These are phyloP conservation scores for Pythium rishiriense DNA, from an alignment of 352 stramenopile genomes.

Conservation along the genomic window DNA sequence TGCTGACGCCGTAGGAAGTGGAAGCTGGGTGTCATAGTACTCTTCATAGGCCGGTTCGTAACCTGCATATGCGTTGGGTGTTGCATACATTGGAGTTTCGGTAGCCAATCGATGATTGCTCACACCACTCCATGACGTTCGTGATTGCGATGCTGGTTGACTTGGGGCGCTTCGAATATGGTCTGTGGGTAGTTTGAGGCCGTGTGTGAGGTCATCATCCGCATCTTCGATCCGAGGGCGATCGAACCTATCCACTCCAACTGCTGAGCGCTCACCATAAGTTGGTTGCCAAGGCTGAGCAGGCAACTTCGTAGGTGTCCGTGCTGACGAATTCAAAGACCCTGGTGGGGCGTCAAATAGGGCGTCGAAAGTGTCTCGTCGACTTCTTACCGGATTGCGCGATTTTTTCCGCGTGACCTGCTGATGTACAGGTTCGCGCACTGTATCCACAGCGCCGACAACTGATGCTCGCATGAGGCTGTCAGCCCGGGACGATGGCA, in stretches of 20 bases:
- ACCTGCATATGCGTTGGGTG: not conserved
- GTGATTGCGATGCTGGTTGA: not conserved
- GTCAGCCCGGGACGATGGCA: conserved; percentile 20
- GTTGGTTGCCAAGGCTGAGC: conserved; percentile 5
- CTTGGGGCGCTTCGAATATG: not conserved
- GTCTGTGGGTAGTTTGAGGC: conserved; percentile 2
- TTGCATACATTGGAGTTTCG: conserved; percentile 7
- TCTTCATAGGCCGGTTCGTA: not conserved
- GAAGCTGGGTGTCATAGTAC: not conserved
- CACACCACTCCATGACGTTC: conserved; percentile 21
- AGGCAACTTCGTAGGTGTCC: not conserved
- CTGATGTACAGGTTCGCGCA: not conserved
- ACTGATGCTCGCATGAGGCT: conserved; percentile 17
- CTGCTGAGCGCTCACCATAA: conserved; percentile 12
- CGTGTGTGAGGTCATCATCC: conserved; percentile 22
- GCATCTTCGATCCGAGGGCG: conserved; percentile 33
- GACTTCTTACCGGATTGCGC: conserved; percentile 27
- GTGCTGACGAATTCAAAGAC: not conserved
- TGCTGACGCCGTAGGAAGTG: not conserved
- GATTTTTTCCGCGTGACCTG: not conserved
- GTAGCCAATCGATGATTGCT: conserved; percentile 4
- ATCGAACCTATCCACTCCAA: conserved; percentile 64
- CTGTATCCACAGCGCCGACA: not conserved
- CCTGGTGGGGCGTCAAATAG: conserved; percentile 68
- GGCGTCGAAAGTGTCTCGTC: conserved; percentile 73